Evolutionary conservation across 768 basidiomycete genomes (phyloP), one percentile per base, ranked within the genome.

Genomic region (Mrakia blollopis): DNA sequence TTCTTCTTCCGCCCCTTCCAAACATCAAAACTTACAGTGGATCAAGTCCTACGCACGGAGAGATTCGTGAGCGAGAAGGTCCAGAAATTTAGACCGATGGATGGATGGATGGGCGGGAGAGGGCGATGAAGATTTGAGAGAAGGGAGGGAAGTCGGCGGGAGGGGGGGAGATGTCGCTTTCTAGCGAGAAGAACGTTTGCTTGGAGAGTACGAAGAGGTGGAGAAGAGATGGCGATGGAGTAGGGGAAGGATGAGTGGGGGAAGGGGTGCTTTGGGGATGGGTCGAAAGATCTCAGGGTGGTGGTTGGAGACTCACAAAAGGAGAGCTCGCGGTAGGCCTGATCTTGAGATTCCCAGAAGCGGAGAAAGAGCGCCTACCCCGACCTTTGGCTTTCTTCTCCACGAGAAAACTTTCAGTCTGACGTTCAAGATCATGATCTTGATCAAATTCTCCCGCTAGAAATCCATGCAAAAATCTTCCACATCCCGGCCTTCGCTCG

Each of bases 101-200:
- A 72, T 72, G 52, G 52, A 57, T 37, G 52, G 10, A 10, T 35
- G 72, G 9, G 25, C 8, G 32, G 32, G 32, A 13, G 28, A 72
- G 60, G 18, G 54, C 39, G 47, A 47, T 25, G 47, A 57, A 57
- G 65, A 39, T 68, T 68, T 68, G 65, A 39, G 65, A 39, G 62
- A 37, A 21, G 57, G 57, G 10, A 4, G 54, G 13, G 54, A 57
- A 18, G 57, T 25, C 11, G 57, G 25, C 1, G 25, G 25, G 4
- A n/a, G 18, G n/a, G 10, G 57, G 9, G 57, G 28, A 57, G 25
- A 57, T 13, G 25, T 4, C n/a, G 57, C 10, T 57, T 57, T 44
- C 44, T 44, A n/a, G n/a, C n/a, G n/a, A n/a, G n/a, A n/a, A 41
- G 39, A 41, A 41, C 39, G 9, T 52, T 10, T 25, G 57, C 25